Conservation (phyloP, 1,139 yeast genomes). For the Saccharomyces hybrid region DNA sequence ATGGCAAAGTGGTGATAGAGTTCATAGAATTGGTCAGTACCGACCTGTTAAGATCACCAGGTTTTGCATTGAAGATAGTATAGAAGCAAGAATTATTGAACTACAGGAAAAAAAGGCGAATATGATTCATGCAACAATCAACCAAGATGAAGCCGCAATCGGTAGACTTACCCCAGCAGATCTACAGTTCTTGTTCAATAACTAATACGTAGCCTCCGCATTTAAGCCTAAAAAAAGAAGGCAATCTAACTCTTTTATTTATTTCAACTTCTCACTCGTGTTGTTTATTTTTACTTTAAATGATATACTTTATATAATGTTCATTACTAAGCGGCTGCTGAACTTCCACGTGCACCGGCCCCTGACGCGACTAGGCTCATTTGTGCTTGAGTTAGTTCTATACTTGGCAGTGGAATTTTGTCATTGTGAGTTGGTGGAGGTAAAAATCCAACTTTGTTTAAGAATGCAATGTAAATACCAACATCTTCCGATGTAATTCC, state of each 20-base stretch:
- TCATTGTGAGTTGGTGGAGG: slow-evolving; percentile 47
- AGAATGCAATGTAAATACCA: slow-evolving; percentile 72
- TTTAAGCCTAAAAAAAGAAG: too few relatives aligned
- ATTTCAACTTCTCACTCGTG: too few relatives aligned
- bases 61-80: slow-evolving; percentile 90
- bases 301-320: not conserved
- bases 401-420: slow-evolving; percentile 45
- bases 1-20: slow-evolving; percentile 98
- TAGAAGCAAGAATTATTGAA: slow-evolving; percentile 91
- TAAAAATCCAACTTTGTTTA: slow-evolving; percentile 71
- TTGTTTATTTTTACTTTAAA: slow-evolving; percentile 29
- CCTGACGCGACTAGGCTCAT: slow-evolving; percentile 61
- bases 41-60: slow-evolving; percentile 89
- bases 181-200: slow-evolving; percentile 83
- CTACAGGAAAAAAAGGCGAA: slow-evolving; percentile 94
- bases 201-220: slow-evolving; percentile 31
- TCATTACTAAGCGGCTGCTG: slow-evolving; percentile 17
- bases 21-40: slow-evolving; percentile 92
- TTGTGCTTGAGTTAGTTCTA: slow-evolving; percentile 50
- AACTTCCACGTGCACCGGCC: slow-evolving; percentile 75
- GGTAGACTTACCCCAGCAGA: slow-evolving; percentile 85
- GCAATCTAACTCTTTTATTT: not conserved
- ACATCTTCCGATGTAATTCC: slow-evolving; percentile 63
- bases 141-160: slow-evolving; percentile 84
- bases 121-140: slow-evolving; percentile 94